Conservation (phyloP, 116 monocot genomes). For the Zostera marina region DNA sequence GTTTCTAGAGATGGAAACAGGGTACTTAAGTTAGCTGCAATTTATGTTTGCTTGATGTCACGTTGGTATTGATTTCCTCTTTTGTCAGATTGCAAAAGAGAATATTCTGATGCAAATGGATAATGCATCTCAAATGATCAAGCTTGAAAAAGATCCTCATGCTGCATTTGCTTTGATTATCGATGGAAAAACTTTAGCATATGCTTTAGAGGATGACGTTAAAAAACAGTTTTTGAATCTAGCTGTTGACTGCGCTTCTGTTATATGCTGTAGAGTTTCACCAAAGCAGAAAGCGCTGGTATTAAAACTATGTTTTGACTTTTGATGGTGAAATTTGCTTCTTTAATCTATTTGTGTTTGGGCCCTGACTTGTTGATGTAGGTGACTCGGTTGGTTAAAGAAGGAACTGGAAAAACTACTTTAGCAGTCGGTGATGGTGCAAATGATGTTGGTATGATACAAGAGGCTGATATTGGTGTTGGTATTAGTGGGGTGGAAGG, state of each 20-base stretch:
- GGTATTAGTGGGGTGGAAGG: slow-evolving; percentile 60
- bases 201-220: slow-evolving; percentile 56
- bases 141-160: slow-evolving; percentile 36
- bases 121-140: slow-evolving; percentile 47
- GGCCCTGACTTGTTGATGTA: not conserved
- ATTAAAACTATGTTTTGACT: not conserved
- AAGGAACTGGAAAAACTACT: slow-evolving; percentile 20
- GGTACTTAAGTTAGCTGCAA: slow-evolving; percentile 1
- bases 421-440: slow-evolving; percentile 14
- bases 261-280: slow-evolving; percentile 70
- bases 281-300: slow-evolving; percentile 71
- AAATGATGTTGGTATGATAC: slow-evolving; percentile 37
- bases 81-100: slow-evolving; percentile 29
- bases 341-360: too few species aligned
- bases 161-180: slow-evolving; percentile 69
- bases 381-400: slow-evolving; percentile 26
- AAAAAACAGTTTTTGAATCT: slow-evolving; percentile 43
- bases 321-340: too few species aligned
- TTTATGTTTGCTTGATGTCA: too few species aligned
- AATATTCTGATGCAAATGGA: slow-evolving; percentile 40
- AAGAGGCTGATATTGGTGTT: slow-evolving; percentile 32
- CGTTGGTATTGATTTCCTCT: not conserved
- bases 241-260: slow-evolving; percentile 57
- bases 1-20: slow-evolving; percentile 26
- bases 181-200: slow-evolving; percentile 60